phyloP scores from a whole-genome alignment of 2,329 filamentous ascomycete genomes.

The Exophiala sideris region DNA sequence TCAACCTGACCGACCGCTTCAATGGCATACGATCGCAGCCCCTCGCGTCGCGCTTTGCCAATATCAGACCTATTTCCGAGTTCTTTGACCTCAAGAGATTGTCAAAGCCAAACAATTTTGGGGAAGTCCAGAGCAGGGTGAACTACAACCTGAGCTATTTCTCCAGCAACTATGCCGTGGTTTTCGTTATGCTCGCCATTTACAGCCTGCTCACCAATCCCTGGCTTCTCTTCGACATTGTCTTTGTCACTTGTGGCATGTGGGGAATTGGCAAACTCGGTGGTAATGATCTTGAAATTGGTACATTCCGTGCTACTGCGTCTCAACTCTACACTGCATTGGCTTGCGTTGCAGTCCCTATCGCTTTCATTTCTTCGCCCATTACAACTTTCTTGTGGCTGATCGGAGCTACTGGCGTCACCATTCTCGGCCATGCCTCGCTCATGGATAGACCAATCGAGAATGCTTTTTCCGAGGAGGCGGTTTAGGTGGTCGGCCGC shows the following conservation, averaged over 20 bases:
- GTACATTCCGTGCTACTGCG: conserved; percentile 74
- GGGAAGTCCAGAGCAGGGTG: conserved; percentile 83
- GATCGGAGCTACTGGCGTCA: conserved; percentile 90
- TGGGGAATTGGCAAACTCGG: conserved; percentile 88
- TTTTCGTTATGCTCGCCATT: conserved; percentile 93
- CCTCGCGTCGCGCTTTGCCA: conserved; percentile 79
- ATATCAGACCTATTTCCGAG: conserved; percentile 84
- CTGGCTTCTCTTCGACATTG: conserved; percentile 83
- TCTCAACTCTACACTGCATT: conserved; percentile 93
- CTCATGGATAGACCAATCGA: conserved; percentile 99
- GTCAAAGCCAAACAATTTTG: conserved; percentile 89
- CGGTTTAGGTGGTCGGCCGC: conserved; percentile 99
- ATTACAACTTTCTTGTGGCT: conserved; percentile 88
- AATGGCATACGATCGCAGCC: conserved; percentile 76
- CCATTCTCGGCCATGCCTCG: conserved; percentile 88
- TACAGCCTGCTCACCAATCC: conserved; percentile 90
- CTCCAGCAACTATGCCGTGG: conserved; percentile 94
- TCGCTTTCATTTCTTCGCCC: conserved; percentile 80
- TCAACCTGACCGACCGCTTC: conserved; percentile 84
- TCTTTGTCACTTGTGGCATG: conserved; percentile 80
- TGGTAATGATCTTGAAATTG: conserved; percentile 83
- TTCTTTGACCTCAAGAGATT: conserved; percentile 95
- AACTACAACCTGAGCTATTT: conserved; percentile 98
- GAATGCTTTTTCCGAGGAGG: conserved; percentile 99
- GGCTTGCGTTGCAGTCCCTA: conserved; percentile 75